Conservation (phyloP, 257 asterid genomes). For the Leonotis leonurus region DNA sequence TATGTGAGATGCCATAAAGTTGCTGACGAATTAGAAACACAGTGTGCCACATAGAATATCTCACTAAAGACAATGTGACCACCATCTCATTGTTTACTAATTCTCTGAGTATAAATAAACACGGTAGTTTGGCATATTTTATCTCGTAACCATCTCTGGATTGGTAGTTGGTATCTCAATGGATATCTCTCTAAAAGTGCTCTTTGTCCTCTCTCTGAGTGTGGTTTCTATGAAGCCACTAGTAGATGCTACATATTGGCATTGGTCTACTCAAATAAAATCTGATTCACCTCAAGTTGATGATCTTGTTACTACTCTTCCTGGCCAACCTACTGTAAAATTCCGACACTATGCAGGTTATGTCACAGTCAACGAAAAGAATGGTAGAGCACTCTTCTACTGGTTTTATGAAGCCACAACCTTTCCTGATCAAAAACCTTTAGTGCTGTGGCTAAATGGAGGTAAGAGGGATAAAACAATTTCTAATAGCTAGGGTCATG, state of each 20-base stretch:
- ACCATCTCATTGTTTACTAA: constrained; percentile 13
- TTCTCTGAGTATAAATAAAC: constrained; percentile 45
- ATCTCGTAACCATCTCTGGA: constrained; percentile 16
- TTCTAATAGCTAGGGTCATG: neutral
- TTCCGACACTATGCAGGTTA: constrained; percentile 71
- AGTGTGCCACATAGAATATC: constrained; percentile 30
- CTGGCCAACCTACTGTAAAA: constrained; percentile 63
- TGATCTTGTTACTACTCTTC: constrained; percentile 64
- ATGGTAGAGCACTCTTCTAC: constrained; percentile 75
- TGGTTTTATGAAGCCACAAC: constrained; percentile 78
- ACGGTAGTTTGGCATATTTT: constrained; percentile 22
- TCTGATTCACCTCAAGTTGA: constrained; percentile 14
- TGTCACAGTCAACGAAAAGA: constrained; percentile 50
- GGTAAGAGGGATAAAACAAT: constrained; percentile 36
- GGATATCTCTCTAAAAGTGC: constrained; percentile 29
- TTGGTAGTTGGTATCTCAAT: constrained; percentile 26
- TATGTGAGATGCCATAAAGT: constrained; percentile 29
- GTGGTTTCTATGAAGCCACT: constrained; percentile 21
- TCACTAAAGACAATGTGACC: constrained; percentile 25
- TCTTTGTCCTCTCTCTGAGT: constrained; percentile 29
- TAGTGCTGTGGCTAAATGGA: constrained; percentile 94
- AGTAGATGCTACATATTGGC: constrained; percentile 36
- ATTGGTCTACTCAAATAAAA: constrained; percentile 27
- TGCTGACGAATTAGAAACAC: constrained; percentile 18
- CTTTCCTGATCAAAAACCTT: constrained; percentile 56